phyloP scores from a whole-genome alignment of 1,284 basidiomycete genomes.

The Trametes sp. region DNA sequence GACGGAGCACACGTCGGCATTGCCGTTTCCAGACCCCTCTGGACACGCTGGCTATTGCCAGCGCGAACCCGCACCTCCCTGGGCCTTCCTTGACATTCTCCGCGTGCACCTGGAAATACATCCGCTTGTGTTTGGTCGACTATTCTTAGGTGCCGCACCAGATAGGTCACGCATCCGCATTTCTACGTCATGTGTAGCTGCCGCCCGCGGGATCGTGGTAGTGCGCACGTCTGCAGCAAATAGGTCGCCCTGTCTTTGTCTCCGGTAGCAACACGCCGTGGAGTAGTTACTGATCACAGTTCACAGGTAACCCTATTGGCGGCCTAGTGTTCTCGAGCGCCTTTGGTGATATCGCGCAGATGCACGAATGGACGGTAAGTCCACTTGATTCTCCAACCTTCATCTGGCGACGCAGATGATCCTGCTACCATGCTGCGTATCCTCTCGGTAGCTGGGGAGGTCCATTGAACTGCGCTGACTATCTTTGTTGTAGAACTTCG shows the following conservation, averaged over 20 bases:
- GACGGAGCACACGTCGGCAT: not conserved
- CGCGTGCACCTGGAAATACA: conserved; percentile 1
- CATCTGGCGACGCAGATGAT: no score
- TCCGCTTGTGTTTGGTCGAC: not conserved
- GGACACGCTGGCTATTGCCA: conserved; percentile 9
- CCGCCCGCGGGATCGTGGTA: not conserved
- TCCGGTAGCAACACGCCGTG: not conserved
- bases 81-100: not conserved
- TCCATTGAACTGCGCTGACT: no score
- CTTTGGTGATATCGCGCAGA: conserved; percentile 64
- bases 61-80: not conserved
- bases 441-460: no score
- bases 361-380: conserved; percentile 72
- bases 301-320: conserved; percentile 67
- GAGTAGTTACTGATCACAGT: conserved; percentile 41
- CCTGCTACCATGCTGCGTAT: no score
- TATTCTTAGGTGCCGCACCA: conserved; percentile 4
- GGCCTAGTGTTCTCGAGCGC: conserved; percentile 77
- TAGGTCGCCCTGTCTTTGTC: not conserved
- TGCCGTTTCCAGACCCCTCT: conserved; percentile 3
- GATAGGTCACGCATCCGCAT: conserved; percentile 8
- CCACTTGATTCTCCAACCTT: no score
- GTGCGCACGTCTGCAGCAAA: not conserved
- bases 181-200: not conserved
- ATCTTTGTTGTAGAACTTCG: conserved; percentile 55